Evolutionary conservation across 192 early-diverging fungal species (phyloP).

Genomic region (Haplosporangium gracile): DNA sequence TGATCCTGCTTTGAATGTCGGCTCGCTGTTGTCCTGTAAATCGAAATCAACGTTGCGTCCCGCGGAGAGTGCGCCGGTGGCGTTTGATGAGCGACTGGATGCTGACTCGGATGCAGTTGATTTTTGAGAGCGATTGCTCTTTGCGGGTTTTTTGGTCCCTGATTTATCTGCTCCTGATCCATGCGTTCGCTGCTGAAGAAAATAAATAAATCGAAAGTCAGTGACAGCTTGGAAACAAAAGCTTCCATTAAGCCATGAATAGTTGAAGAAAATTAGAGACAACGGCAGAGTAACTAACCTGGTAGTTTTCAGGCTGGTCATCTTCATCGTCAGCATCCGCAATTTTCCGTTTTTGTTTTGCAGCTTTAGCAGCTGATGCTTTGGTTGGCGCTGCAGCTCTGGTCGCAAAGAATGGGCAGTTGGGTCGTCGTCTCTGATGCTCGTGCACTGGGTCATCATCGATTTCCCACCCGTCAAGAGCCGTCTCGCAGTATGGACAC

Average conservation of each 20-base stretch:
- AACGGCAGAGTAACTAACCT: conserved; percentile 1
- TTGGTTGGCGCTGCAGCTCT: conserved; percentile 32
- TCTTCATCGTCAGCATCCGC: not conserved
- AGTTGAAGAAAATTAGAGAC: not conserved
- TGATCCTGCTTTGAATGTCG: not conserved
- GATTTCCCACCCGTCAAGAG: conserved; percentile 52
- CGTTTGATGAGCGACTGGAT: not conserved
- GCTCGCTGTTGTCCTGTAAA: not conserved
- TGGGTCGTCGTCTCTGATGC: conserved; percentile 42
- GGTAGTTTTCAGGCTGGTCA: not conserved
- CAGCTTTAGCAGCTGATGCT: conserved; percentile 18
- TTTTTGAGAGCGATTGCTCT: not conserved
- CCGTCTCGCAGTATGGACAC: conserved; percentile 52
- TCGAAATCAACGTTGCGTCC: conserved; percentile 23
- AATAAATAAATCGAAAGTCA: not conserved
- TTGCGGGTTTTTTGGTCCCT: not conserved
- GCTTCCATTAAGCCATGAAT: too few relatives aligned
- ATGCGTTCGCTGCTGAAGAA: not conserved
- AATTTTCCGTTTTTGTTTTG: conserved; percentile 14
- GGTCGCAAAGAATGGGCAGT: conserved; percentile 49
- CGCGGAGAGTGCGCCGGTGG: not conserved
- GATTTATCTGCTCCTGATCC: not conserved
- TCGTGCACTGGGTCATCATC: conserved; percentile 56
- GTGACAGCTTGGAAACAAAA: too few relatives aligned
- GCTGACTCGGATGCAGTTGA: not conserved